Conservation (phyloP, 1,284 basidiomycete species). For the Naganishia sp. region DNA sequence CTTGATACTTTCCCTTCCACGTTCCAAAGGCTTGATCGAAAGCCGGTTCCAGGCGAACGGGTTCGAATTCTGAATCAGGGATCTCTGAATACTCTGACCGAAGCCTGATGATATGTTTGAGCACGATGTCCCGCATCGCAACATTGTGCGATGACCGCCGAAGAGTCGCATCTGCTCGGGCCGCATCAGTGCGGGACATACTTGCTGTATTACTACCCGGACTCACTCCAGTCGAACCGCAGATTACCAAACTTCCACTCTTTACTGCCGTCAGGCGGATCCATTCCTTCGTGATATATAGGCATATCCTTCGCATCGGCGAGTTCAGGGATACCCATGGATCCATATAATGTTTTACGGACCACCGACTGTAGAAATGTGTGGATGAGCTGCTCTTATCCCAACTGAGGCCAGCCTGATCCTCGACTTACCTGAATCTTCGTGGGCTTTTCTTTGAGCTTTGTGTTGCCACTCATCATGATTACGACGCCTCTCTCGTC, state of each 20-base stretch:
- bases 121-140: conserved; percentile 31
- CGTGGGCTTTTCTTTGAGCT: conserved; percentile 27
- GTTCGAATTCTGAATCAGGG: conserved; percentile 30
- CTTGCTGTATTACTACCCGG: too few species aligned
- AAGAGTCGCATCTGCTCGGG: conserved; percentile 28
- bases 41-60: conserved; percentile 27
- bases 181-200: background rate
- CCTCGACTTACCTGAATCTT: conserved; percentile 33
- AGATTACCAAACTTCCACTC: conserved; percentile 35
- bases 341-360: conserved; percentile 30
- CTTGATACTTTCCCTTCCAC: conserved; percentile 31
- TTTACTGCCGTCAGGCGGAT: conserved; percentile 25
- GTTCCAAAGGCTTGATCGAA: conserved; percentile 34
- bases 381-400: background rate
- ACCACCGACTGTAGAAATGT: conserved; percentile 28
- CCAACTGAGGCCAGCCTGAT: background rate
- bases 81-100: conserved; percentile 31
- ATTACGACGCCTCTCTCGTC: conserved; percentile 32
- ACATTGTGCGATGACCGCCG: conserved; percentile 29
- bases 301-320: conserved; percentile 26
- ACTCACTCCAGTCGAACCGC: conserved; percentile 35
- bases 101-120: conserved; percentile 30
- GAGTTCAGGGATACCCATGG: conserved; percentile 29
- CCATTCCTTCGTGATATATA: conserved; percentile 26
- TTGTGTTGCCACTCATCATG: conserved; percentile 29